A percentile compares a stretch with the other conserved stretches of the same genome.
phyloP scores from a whole-genome alignment of 345 rosid genomes.

The Odontarrhena argentea region DNA sequence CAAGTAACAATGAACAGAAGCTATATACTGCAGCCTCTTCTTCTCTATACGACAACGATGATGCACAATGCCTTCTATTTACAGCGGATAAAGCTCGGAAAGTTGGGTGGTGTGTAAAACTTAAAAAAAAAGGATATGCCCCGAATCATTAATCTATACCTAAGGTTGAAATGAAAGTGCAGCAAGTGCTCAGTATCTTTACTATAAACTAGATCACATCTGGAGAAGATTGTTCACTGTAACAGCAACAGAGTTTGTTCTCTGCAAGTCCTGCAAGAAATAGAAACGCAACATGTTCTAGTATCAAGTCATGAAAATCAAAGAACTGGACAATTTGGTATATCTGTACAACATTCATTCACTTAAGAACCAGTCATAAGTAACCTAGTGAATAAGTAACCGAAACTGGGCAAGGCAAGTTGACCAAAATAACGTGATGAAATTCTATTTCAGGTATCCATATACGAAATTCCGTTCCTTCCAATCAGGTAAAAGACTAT shows the following conservation, averaged over 20 bases:
- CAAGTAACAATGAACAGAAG: slow-evolving; percentile 33
- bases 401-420: slow-evolving; percentile 1
- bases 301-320: slow-evolving; percentile 26
- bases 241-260: slow-evolving; percentile 83
- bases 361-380: slow-evolving; percentile 11
- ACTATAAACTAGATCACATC: slow-evolving; percentile 51
- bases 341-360: not conserved
- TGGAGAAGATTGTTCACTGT: slow-evolving; percentile 99
- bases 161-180: slow-evolving; percentile 40
- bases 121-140: slow-evolving; percentile 26
- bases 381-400: not conserved
- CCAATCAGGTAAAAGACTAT: slow-evolving; percentile 3
- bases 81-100: slow-evolving; percentile 43
- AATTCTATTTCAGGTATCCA: slow-evolving; percentile 10
- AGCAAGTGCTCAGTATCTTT: slow-evolving; percentile 16
- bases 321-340: not conserved
- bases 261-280: slow-evolving; percentile 87
- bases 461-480: not conserved
- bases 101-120: slow-evolving; percentile 33
- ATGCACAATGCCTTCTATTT: slow-evolving; percentile 43
- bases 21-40: slow-evolving; percentile 39
- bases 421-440: not conserved
- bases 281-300: slow-evolving; percentile 28
- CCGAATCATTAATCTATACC: slow-evolving; percentile 37
- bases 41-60: slow-evolving; percentile 35